Evolutionary conservation across 1,284 basidiomycete genomes (phyloP), one percentile per base, ranked within the genome.

Genomic region (Porphyrellus sp.): DNA sequence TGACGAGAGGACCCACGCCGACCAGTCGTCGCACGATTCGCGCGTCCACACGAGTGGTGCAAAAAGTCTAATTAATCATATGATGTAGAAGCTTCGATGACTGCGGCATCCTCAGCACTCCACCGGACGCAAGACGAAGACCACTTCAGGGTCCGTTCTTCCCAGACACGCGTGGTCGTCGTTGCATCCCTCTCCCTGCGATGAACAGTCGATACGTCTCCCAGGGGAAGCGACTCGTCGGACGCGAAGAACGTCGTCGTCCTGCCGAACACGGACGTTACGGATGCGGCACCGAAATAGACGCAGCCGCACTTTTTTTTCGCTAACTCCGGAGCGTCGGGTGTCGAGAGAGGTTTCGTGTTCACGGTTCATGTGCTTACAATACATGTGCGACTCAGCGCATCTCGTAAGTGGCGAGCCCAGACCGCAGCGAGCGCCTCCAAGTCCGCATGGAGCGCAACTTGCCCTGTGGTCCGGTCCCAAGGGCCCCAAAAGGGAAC

Each of bases 61-160:
- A 57, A 55, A 57, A 55, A 53, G 55, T 47, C 41, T 58, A 55
- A 55, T 53, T n/a, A 23, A 30, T 52, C 5, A 21, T 38, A 33
- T 6, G n/a, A 42, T 20, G 5, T 12, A 25, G 50, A 37, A 35
- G 23, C 24, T 34, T 27, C 27, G 40, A 24, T 13, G 20, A n/a
- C 46, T 52, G 39, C 24, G 54, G 39, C 11, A 21, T 15, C 28
- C n/a, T 16, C n/a, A n/a, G n/a, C n/a, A 5, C 28, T 15, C 16
- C 8, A 8, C 20, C 33, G 31, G 21, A n/a, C 33, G 48, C 27
- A n/a, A 4, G 8, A 23, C 18, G 11, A 9, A 3, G 35, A 27
- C 39, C n/a, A 21, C 8, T 31, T 18, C 20, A 5, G n/a, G n/a
- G 25, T 54, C 28, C 30, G 38, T 43, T 31, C 38, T 48, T 21